Percentiles rank a stretch among this genome's conserved stretches.
phyloP scores from a whole-genome alignment of 768 basidiomycete species.

The Brasilioporus rufonigricans region DNA sequence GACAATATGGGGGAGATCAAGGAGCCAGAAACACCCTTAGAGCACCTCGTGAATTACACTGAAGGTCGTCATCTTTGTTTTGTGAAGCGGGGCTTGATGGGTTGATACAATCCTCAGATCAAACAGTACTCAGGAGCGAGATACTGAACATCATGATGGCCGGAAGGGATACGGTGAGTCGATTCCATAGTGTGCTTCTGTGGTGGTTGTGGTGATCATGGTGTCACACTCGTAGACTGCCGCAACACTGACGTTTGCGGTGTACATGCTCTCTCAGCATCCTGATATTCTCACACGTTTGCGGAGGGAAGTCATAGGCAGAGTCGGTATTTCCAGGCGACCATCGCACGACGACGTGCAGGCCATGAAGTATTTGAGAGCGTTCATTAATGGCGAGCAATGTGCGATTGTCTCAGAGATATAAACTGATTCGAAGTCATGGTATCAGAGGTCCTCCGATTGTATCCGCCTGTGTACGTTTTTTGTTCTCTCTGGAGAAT shows the following conservation, averaged over 20 bases:
- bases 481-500: not conserved
- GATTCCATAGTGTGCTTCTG: not conserved
- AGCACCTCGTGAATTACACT: conserved; percentile 53
- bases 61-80: conserved; percentile 36
- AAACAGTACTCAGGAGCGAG: conserved; percentile 24
- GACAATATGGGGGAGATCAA: conserved; percentile 25
- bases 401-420: not conserved
- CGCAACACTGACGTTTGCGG: conserved; percentile 33
- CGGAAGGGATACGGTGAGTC: conserved; percentile 42
- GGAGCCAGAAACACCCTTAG: conserved; percentile 46
- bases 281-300: conserved; percentile 46
- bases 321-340: conserved; percentile 45
- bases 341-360: conserved; percentile 57
- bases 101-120: conserved; percentile 14
- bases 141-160: conserved; percentile 31
- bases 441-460: conserved; percentile 29
- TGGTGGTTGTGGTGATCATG: not conserved
- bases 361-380: conserved; percentile 62
- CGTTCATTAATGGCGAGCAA: conserved; percentile 58
- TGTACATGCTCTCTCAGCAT: conserved; percentile 51
- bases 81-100: not conserved
- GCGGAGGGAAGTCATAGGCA: conserved; percentile 53
- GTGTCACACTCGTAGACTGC: conserved; percentile 24
- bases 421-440: not conserved
- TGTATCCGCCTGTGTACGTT: conserved; percentile 32